A percentile compares a stretch with the other conserved stretches of the same genome.
These are phyloP conservation scores for Coemansia sp. DNA, from an alignment of 192 early-diverging fungal species.

Conservation along the genomic window DNA sequence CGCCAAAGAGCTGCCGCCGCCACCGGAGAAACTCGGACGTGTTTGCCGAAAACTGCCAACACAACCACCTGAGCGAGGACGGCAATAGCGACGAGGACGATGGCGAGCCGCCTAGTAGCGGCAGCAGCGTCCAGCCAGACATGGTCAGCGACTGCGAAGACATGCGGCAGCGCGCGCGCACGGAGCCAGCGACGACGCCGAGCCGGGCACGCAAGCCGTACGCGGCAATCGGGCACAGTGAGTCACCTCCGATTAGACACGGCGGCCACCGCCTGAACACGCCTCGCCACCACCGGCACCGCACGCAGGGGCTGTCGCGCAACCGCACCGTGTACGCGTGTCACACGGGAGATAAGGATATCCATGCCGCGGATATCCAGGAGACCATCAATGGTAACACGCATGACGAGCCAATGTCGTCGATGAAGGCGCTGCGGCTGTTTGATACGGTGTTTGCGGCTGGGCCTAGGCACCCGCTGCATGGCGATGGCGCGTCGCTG, in stretches of 20 bases:
- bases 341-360: background rate
- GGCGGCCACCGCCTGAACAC: background rate
- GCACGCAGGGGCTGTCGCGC: background rate
- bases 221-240: slow-evolving; percentile 3
- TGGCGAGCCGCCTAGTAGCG: background rate
- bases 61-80: slow-evolving; percentile 7
- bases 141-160: slow-evolving; percentile 3
- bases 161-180: background rate
- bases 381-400: slow-evolving; percentile 30
- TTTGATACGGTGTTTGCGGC: slow-evolving; percentile 29
- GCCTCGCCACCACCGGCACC: slow-evolving; percentile 1
- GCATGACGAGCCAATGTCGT: slow-evolving; percentile 46
- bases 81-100: slow-evolving; percentile 5
- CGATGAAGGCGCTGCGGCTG: slow-evolving; percentile 30
- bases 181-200: background rate
- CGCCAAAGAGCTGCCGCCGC: slow-evolving; percentile 23
- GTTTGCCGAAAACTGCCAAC: slow-evolving; percentile 7
- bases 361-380: background rate
- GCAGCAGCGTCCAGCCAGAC: background rate
- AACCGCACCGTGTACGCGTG: background rate
- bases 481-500: background rate
- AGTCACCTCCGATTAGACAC: background rate
- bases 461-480: background rate
- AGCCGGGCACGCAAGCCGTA: background rate
- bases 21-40: slow-evolving; percentile 35